Base-by-base conservation (phyloP, 805 yeast species). In the Ogataea ramenticola region DNA sequence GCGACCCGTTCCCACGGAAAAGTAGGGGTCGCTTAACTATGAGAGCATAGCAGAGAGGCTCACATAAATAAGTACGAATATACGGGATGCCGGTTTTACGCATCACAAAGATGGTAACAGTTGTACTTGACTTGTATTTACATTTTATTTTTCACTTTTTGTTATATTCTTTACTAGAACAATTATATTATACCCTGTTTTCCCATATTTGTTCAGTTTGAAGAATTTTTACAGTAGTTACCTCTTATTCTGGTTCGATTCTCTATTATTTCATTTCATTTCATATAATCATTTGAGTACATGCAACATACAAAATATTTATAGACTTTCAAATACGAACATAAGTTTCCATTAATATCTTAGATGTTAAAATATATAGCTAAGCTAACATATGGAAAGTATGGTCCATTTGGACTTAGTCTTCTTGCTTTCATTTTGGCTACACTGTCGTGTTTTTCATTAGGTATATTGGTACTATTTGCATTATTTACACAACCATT, bases 401-500 rank as follows among this genome's bases (percentile, higher is more conserved):
- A 56, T 35, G 64, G 64, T 3, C 47, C 58, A 0, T 56, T 51
- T 35, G 40, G 41, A 6, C 45, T 57, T 5, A 48, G 56, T 30
- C 14, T 54, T 2, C 10, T 46, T 8, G 52, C 65, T 2, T 62
- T 62, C 42, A n/a, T 49, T 8, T 34, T 61, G 4, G 57, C 66
- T 15, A 48, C 59, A 12, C 11, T 50, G 8, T 55, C 62, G 12
- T 61, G 63, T 40, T 36, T 58, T 4, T 56, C 66, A 8, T 41
- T 61, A 30, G 67, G 67, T 11, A 52, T 63, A 6, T 45, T 63
- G 40, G 52, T 64, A 3, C 43, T 63, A 30, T 62, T 63, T 39
- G 61, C 96, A 5, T 67, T 91, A 36, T 90, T 84, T 62, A 75
- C 95, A 4, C 77, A 80, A 24, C 77, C 84, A 5, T 75, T 93